A percentile compares a stretch with the other conserved stretches of the same genome.
Evolutionary conservation across 2,329 filamentous ascomycete species (phyloP).

Genomic region (Aspergillus japonicus): DNA sequence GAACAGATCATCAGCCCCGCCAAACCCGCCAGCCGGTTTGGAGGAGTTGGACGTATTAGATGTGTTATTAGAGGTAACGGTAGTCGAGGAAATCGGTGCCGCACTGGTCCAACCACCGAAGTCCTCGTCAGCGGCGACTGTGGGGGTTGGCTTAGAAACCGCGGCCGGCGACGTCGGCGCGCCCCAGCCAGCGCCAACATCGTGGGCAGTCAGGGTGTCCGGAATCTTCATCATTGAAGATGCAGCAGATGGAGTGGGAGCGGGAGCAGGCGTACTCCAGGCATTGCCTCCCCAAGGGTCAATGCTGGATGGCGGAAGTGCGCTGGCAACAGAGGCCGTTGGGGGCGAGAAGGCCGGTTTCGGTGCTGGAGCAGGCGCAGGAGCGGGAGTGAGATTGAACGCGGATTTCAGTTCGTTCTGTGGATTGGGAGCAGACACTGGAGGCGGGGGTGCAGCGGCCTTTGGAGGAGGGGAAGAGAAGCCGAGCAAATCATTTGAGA

Average conservation of each 20-base stretch:
- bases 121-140: slow-evolving; percentile 85
- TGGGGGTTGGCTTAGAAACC: slow-evolving; percentile 47
- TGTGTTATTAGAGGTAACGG: slow-evolving; percentile 40
- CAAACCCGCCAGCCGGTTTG: slow-evolving; percentile 62
- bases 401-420: slow-evolving; percentile 59
- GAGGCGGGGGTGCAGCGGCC: slow-evolving; percentile 46
- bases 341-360: slow-evolving; percentile 43
- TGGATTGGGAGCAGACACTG: slow-evolving; percentile 30
- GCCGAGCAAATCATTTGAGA: slow-evolving; percentile 79
- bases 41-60: slow-evolving; percentile 11
- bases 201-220: slow-evolving; percentile 54
- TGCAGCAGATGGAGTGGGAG: slow-evolving; percentile 40
- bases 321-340: slow-evolving; percentile 45
- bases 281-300: slow-evolving; percentile 87
- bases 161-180: slow-evolving; percentile 34
- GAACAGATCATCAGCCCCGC: slow-evolving; percentile 76
- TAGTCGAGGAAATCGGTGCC: slow-evolving; percentile 53
- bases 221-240: slow-evolving; percentile 43
- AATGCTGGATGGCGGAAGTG: slow-evolving; percentile 42
- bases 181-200: slow-evolving; percentile 67
- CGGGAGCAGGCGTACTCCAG: slow-evolving; percentile 68
- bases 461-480: slow-evolving; percentile 56
- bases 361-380: slow-evolving; percentile 45
- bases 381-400: slow-evolving; percentile 67
- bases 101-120: slow-evolving; percentile 93